Conservation (phyloP, 2,329 filamentous ascomycete species). For the Pseudogymnoascus sp. region DNA sequence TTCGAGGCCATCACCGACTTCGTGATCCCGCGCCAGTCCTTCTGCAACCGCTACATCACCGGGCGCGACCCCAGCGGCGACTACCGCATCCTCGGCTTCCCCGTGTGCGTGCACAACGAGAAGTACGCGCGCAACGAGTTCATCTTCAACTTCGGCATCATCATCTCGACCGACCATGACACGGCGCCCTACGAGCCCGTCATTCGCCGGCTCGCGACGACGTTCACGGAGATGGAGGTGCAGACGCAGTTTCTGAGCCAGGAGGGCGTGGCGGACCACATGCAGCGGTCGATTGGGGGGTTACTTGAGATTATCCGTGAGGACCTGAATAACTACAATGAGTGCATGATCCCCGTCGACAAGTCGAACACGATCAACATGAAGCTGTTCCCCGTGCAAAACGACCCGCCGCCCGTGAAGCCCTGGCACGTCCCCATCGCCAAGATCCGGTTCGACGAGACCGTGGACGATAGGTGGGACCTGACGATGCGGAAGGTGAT, state of each 20-base stretch:
- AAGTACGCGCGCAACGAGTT: constrained; percentile 90
- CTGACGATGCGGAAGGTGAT: constrained; percentile 73
- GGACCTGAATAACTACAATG: constrained; percentile 92
- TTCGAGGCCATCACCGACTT: constrained; percentile 84
- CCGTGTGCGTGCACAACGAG: constrained; percentile 74
- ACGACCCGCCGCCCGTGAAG: constrained; percentile 66
- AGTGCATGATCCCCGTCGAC: constrained; percentile 98
- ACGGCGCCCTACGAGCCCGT: constrained; percentile 76
- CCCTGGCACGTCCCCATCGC: constrained; percentile 85
- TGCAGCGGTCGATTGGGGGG: constrained; percentile 68
- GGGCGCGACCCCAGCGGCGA: constrained; percentile 62
- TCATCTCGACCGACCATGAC: constrained; percentile 62
- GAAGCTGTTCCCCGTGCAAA: constrained; percentile 83
- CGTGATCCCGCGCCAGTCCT: constrained; percentile 88
- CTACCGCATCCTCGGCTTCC: constrained; percentile 77
- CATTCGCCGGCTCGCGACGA: constrained; percentile 72
- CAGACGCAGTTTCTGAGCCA: constrained; percentile 75
- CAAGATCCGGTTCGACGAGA: constrained; percentile 55
- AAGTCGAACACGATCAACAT: constrained; percentile 85
- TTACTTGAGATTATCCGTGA: constrained; percentile 73
- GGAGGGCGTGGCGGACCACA: constrained; percentile 29
- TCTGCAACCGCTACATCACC: constrained; percentile 84
- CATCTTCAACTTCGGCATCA: constrained; percentile 94
- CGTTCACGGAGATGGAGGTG: constrained; percentile 85
- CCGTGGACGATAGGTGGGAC: constrained; percentile 64